Conservation (phyloP, 2,329 filamentous ascomycete species). For the Pseudogymnoascus sp. region DNA sequence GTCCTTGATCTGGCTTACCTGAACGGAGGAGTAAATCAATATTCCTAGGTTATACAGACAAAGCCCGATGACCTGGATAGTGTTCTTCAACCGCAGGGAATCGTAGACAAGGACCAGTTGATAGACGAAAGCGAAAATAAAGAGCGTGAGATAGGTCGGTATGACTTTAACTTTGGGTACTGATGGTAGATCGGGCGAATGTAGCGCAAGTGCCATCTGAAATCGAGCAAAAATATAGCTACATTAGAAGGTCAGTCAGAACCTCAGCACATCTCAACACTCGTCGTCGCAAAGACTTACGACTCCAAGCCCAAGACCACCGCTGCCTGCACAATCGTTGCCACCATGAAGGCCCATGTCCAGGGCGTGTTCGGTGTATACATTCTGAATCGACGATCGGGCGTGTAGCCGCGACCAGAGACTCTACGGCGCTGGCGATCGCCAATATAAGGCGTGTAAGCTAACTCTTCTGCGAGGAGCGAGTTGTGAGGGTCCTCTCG, state of each 20-base stretch:
- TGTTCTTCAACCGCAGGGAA: slow-evolving; percentile 89
- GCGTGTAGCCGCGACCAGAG: not conserved
- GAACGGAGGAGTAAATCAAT: slow-evolving; percentile 85
- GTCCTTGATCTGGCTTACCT: slow-evolving; percentile 80
- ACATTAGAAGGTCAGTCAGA: slow-evolving; percentile 11
- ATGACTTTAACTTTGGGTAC: slow-evolving; percentile 42
- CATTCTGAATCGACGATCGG: slow-evolving; percentile 40
- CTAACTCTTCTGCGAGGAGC: slow-evolving; percentile 34
- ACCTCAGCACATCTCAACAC: not conserved
- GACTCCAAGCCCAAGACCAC: slow-evolving; percentile 78
- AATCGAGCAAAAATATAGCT: slow-evolving; percentile 90
- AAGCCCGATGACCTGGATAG: slow-evolving; percentile 93
- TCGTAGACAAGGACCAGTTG: slow-evolving; percentile 86
- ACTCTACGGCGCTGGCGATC: slow-evolving; percentile 27
- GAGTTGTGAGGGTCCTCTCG: slow-evolving; percentile 40
- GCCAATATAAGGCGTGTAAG: slow-evolving; percentile 29
- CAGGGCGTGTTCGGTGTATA: slow-evolving; percentile 78
- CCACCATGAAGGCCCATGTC: slow-evolving; percentile 78
- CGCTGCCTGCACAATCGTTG: slow-evolving; percentile 67
- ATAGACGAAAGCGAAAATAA: slow-evolving; percentile 96
- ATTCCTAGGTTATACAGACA: slow-evolving; percentile 89
- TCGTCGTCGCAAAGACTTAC: slow-evolving; percentile 46
- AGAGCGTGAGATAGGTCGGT: slow-evolving; percentile 88
- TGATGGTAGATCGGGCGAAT: slow-evolving; percentile 42
- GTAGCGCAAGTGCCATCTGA: slow-evolving; percentile 55